Conservation (phyloP, 1,284 basidiomycete genomes). For the Ganoderma sinense region DNA sequence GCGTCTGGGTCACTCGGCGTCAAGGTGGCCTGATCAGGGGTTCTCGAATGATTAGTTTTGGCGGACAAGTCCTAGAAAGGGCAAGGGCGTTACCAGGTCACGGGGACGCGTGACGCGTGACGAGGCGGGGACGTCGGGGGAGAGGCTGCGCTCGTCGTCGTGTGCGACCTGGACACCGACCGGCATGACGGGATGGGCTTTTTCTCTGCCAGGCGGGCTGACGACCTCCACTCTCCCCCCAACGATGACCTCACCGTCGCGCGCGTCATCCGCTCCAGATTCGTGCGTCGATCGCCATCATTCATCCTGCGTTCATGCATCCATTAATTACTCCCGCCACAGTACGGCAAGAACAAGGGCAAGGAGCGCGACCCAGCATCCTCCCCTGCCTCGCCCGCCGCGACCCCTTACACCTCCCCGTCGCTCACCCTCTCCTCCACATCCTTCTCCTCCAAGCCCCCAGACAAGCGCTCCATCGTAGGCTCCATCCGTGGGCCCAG, state of each 20-base stretch:
- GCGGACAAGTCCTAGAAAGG: slow-evolving; percentile 8
- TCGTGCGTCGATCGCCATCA: slow-evolving; percentile 56
- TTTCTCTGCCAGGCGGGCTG: slow-evolving; percentile 49
- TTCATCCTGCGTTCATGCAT: neutral
- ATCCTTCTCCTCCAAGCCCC: slow-evolving; percentile 36
- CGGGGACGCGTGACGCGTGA: neutral
- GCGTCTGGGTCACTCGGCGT: slow-evolving; percentile 20
- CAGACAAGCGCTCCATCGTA: slow-evolving; percentile 31
- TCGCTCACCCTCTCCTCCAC: slow-evolving; percentile 44
- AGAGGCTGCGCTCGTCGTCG: neutral
- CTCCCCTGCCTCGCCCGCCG: slow-evolving; percentile 12
- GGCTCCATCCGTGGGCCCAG: slow-evolving; percentile 30
- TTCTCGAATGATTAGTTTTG: slow-evolving; percentile 10
- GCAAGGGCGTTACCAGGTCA: slow-evolving; percentile 1
- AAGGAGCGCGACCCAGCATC: slow-evolving; percentile 57
- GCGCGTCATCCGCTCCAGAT: slow-evolving; percentile 74
- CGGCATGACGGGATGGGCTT: slow-evolving; percentile 49
- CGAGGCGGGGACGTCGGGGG: neutral
- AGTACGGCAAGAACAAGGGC: slow-evolving; percentile 74
- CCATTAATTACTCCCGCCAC: slow-evolving; percentile 9
- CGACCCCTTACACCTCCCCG: slow-evolving; percentile 34
- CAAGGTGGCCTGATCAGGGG: slow-evolving; percentile 11
- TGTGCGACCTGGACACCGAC: slow-evolving; percentile 10
- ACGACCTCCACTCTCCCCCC: slow-evolving; percentile 36
- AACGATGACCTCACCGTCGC: slow-evolving; percentile 56